A percentile compares a stretch with the other conserved stretches of the same genome.
These are phyloP conservation scores for Ajuga chamaepitys DNA, from an alignment of 257 asterid genomes.

Conservation along the genomic window DNA sequence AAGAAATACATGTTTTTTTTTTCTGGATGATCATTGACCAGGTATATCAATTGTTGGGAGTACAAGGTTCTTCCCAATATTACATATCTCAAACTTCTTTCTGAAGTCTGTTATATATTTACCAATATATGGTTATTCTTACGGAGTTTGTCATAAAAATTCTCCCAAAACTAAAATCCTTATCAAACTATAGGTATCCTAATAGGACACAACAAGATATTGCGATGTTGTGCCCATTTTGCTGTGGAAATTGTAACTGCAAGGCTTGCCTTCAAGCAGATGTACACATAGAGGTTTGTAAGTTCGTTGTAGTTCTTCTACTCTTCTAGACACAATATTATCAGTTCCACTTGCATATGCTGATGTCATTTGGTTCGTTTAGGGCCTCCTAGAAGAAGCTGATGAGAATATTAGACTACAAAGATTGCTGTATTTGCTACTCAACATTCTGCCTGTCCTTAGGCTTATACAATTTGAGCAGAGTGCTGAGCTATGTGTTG, in stretches of 20 bases:
- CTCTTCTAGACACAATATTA: neutral
- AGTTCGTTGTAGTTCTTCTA: conserved; percentile 1
- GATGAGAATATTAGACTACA: conserved; percentile 40
- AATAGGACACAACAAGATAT: conserved; percentile 42
- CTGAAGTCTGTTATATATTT: conserved; percentile 3
- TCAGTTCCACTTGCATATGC: neutral
- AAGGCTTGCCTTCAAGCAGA: conserved; percentile 57
- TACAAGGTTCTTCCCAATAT: neutral
- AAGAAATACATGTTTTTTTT: neutral
- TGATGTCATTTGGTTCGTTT: conserved; percentile 1
- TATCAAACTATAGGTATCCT: conserved; percentile 55
- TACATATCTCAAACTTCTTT: neutral
- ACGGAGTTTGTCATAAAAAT: neutral
- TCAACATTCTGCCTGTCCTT: conserved; percentile 59
- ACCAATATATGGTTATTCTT: neutral
- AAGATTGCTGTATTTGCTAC: conserved; percentile 48
- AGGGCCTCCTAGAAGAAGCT: conserved; percentile 31
- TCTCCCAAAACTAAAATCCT: conserved; percentile 6
- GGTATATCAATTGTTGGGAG: conserved; percentile 1
- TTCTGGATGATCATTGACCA: neutral
- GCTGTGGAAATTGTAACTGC: conserved; percentile 74
- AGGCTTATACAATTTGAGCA: conserved; percentile 50
- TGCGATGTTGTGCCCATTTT: conserved; percentile 53
- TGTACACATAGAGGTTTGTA: conserved; percentile 32
- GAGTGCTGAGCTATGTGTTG: conserved; percentile 49